These are phyloP conservation scores for Gloeopeniophorella convolvens DNA, from an alignment of 768 basidiomycete genomes.

Conservation along the genomic window DNA sequence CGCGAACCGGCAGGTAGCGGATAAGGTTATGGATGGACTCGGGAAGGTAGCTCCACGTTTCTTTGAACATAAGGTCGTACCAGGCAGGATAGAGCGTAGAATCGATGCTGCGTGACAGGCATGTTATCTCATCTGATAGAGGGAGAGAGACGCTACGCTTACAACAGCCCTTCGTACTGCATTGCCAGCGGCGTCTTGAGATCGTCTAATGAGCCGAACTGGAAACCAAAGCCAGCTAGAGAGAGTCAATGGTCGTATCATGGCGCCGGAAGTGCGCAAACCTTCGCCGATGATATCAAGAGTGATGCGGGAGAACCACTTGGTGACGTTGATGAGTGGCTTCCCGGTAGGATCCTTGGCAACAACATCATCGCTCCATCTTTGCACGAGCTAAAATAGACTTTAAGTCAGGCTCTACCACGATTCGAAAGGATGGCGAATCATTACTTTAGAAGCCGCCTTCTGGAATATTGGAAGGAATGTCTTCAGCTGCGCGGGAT, in stretches of 20 bases:
- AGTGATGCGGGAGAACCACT: conserved; percentile 23
- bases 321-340: conserved; percentile 15
- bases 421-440: neutral
- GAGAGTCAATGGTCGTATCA: neutral
- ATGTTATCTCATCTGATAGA: neutral
- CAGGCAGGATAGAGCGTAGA: neutral
- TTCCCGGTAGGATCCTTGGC: neutral
- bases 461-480: conserved; percentile 22
- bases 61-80: conserved; percentile 8
- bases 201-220: conserved; percentile 22
- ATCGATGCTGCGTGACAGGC: neutral
- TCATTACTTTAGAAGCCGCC: conserved; percentile 18
- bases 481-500: conserved; percentile 21
- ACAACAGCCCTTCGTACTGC: conserved; percentile 24
- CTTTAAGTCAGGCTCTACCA: neutral
- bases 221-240: conserved; percentile 23
- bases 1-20: conserved; percentile 14
- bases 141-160: neutral
- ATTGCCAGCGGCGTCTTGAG: conserved; percentile 19
- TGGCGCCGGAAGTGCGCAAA: neutral
- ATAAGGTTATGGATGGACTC: conserved; percentile 6
- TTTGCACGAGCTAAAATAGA: conserved; percentile 18
- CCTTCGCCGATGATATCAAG: conserved; percentile 26
- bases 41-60: conserved; percentile 17
- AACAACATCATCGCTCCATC: conserved; percentile 21